Base-by-base conservation (phyloP, 495 filamentous ascomycete genomes). In the Penicillium egyptiacum region DNA sequence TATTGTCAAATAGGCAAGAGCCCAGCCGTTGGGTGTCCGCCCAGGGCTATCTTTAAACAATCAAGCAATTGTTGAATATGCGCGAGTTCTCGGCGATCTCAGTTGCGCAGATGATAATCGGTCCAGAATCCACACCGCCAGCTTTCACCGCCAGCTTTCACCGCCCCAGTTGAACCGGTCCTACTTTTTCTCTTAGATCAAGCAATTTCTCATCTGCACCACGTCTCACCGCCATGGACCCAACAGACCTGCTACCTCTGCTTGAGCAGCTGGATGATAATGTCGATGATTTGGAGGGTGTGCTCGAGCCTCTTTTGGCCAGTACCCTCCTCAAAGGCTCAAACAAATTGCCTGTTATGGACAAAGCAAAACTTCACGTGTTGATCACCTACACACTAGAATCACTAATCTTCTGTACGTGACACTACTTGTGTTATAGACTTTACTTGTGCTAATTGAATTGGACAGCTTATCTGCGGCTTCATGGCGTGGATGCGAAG, bases 281-380 rank as follows among this genome's bases (percentile, higher is more conserved):
- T 55, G 78, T 96, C 47, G 87, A 92, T 69, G 83, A 88, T 53
- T 79, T 97, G 23, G 82, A 91, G 57, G 84, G 87, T n/a, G 74
- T 79, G 5, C 75, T 98, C 25, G 65, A 80, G 30, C 90, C 92
- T 10, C 60, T 92, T 14, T 70, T 96, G 30, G 78, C 79, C 19
- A 74, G 70, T 28, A 77, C 86, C 20, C 65, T 98, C 23, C 74
- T 83, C 22, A 84, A 88, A 48, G 78, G 81, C 9, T 83, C 90
- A 6, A 84, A 81, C 54, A 94, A 90, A 69, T 76, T 98, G 31
- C 92, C 95, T 1, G 79, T 98, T 10, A 77, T 97, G 54, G 94
- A 98, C 78, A 94, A 90, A 70, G 93, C 94, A 19, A 95, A 96
- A 74, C 84, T 96, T 55, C 89, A 94, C 64, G 86, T 95, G 17